phyloP scores from a whole-genome alignment of 2,329 filamentous ascomycete species.

The Cladobotryum protrusum region DNA sequence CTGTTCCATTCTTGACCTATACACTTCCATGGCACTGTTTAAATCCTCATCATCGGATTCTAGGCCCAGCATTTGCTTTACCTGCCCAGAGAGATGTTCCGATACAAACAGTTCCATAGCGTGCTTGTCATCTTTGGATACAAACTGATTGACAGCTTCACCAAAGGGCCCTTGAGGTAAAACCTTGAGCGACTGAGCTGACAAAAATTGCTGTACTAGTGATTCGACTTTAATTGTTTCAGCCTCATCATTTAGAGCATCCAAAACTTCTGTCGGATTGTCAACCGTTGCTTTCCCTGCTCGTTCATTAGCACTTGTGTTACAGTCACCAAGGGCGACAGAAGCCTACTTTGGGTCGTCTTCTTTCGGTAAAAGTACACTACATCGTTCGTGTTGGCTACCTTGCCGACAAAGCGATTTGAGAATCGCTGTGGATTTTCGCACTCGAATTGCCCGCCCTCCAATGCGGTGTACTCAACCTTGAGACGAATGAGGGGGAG shows the following conservation, averaged over 20 bases:
- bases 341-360: slow-evolving; percentile 36
- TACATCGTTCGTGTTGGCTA: slow-evolving; percentile 91
- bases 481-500: slow-evolving; percentile 82
- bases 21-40: slow-evolving; percentile 65
- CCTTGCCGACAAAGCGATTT: slow-evolving; percentile 80
- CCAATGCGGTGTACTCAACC: slow-evolving; percentile 81
- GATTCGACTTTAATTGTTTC: slow-evolving; percentile 83
- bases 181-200: slow-evolving; percentile 83
- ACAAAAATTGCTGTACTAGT: slow-evolving; percentile 80
- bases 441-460: slow-evolving; percentile 79
- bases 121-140: slow-evolving; percentile 91
- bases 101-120: slow-evolving; percentile 78
- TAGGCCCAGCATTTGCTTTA: slow-evolving; percentile 62
- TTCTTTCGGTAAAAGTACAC: slow-evolving; percentile 92
- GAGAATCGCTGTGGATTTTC: slow-evolving; percentile 97
- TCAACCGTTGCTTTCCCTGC: slow-evolving; percentile 32
- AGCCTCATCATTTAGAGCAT: slow-evolving; percentile 39
- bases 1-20: slow-evolving; percentile 64
- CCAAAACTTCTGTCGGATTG: slow-evolving; percentile 57
- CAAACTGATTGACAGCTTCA: slow-evolving; percentile 86
- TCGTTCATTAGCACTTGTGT: slow-evolving; percentile 4
- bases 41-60: slow-evolving; percentile 62
- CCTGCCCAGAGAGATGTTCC: slow-evolving; percentile 63
- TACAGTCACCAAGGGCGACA: no score
- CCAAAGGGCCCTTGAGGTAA: slow-evolving; percentile 88